Conservation (phyloP, 306 rosid genomes). For the Cyclanthera cordifolia region DNA sequence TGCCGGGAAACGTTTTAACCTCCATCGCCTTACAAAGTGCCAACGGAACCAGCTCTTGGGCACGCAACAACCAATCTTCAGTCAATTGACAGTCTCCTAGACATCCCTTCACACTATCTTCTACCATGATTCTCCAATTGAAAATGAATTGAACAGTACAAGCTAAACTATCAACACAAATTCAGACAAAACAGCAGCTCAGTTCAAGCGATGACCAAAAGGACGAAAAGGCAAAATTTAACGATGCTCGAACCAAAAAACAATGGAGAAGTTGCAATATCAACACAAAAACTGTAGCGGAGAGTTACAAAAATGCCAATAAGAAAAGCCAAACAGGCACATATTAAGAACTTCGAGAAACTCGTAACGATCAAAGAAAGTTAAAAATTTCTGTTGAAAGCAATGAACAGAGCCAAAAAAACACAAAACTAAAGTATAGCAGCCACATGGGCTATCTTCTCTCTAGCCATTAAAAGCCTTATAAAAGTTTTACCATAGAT, state of each 20-base stretch:
- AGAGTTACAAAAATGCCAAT: slow-evolving; percentile 21
- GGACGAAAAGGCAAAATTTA: not conserved
- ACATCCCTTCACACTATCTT: slow-evolving; percentile 27
- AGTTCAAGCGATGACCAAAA: slow-evolving; percentile 20
- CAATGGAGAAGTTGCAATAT: slow-evolving; percentile 22
- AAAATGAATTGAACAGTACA: slow-evolving; percentile 18
- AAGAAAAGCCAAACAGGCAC: slow-evolving; percentile 22
- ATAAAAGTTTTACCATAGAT: slow-evolving; percentile 20
- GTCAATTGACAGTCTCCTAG: slow-evolving; percentile 25
- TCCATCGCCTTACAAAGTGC: slow-evolving; percentile 57
- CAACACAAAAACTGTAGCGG: slow-evolving; percentile 28
- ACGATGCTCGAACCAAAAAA: not conserved
- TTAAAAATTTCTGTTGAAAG: slow-evolving; percentile 29
- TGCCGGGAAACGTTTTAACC: slow-evolving; percentile 57
- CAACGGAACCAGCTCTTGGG: slow-evolving; percentile 59
- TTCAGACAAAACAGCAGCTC: slow-evolving; percentile 30
- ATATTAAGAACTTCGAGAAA: slow-evolving; percentile 48
- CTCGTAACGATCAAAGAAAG: slow-evolving; percentile 42
- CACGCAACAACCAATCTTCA: slow-evolving; percentile 54
- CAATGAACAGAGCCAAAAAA: slow-evolving; percentile 19
- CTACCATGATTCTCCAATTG: slow-evolving; percentile 50
- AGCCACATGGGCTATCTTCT: slow-evolving; percentile 35
- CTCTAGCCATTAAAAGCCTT: slow-evolving; percentile 3
- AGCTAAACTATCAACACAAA: slow-evolving; percentile 24
- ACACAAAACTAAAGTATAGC: slow-evolving; percentile 40